Conservation (phyloP, 305 asterid genomes). For the Andrographis paniculata region DNA sequence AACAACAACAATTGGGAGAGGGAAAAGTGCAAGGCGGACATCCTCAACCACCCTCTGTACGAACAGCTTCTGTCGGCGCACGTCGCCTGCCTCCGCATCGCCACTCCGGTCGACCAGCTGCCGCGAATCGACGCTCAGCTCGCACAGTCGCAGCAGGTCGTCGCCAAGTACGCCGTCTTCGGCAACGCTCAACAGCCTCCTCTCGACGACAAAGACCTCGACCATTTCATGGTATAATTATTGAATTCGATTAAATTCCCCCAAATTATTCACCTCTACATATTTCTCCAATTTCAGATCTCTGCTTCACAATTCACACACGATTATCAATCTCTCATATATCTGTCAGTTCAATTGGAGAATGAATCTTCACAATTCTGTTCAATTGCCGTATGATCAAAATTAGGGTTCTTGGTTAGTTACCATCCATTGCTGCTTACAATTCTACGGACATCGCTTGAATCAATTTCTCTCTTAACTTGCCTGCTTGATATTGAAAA, state of each 20-base stretch:
- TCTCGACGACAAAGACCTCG: conserved; percentile 70
- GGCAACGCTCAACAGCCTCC: conserved; percentile 39
- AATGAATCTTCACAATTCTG: too few relatives aligned
- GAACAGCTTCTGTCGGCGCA: conserved; percentile 89
- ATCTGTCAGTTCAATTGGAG: too few relatives aligned
- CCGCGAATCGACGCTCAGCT: conserved; percentile 89
- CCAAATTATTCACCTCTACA: background rate
- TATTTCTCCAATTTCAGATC: conserved; percentile 11
- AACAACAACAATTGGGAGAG: conserved; percentile 51
- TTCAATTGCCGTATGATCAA: too few relatives aligned
- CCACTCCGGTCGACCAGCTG: conserved; percentile 96
- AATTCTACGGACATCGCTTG: too few relatives aligned
- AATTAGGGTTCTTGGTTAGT: too few relatives aligned
- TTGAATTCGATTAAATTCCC: background rate
- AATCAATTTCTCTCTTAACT: too few relatives aligned
- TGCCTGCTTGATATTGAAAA: too few relatives aligned
- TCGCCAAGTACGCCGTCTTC: conserved; percentile 73
- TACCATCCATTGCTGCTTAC: too few relatives aligned
- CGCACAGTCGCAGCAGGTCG: conserved; percentile 80
- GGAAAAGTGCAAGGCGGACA: conserved; percentile 81
- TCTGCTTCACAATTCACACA: too few relatives aligned
- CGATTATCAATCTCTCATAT: too few relatives aligned
- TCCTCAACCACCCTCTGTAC: conserved; percentile 65
- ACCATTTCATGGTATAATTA: conserved; percentile 64
- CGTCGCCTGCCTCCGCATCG: conserved; percentile 84